Evolutionary conservation across 2,329 filamentous ascomycete species (phyloP).

Genomic region (Phyllosticta citrichinensis): DNA sequence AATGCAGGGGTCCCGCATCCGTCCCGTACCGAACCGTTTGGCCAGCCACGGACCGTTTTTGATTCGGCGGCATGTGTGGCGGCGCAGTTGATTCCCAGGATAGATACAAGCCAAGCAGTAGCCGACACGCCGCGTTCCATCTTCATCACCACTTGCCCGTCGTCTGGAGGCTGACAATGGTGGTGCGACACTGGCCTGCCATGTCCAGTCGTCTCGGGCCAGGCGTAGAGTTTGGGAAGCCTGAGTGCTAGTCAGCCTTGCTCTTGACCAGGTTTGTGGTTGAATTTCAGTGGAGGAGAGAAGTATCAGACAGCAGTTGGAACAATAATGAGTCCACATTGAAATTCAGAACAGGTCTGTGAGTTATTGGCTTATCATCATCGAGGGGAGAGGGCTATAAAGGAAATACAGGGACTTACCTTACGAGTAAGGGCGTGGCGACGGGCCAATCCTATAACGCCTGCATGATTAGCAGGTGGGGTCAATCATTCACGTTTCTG

Average conservation of each 20-base stretch:
- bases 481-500: slow-evolving; percentile 30
- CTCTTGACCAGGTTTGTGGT: not conserved
- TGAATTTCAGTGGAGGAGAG: not conserved
- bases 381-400: slow-evolving; percentile 16
- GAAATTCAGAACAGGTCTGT: slow-evolving; percentile 74
- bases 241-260: not conserved
- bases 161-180: not conserved
- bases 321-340: slow-evolving; percentile 61
- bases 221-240: not conserved
- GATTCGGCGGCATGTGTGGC: not conserved
- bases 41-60: not conserved
- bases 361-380: slow-evolving; percentile 53
- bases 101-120: not conserved
- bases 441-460: not conserved
- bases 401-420: slow-evolving; percentile 12
- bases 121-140: not conserved
- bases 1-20: not conserved
- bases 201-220: not conserved
- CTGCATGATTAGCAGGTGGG: not conserved
- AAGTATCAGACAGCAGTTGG: slow-evolving; percentile 71
- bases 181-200: not conserved
- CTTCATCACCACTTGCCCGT: not conserved
- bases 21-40: not conserved
- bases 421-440: not conserved
- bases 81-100: not conserved